Conservation (phyloP, 805 yeast species). For the Metschnikowia baotianmanensis region DNA sequence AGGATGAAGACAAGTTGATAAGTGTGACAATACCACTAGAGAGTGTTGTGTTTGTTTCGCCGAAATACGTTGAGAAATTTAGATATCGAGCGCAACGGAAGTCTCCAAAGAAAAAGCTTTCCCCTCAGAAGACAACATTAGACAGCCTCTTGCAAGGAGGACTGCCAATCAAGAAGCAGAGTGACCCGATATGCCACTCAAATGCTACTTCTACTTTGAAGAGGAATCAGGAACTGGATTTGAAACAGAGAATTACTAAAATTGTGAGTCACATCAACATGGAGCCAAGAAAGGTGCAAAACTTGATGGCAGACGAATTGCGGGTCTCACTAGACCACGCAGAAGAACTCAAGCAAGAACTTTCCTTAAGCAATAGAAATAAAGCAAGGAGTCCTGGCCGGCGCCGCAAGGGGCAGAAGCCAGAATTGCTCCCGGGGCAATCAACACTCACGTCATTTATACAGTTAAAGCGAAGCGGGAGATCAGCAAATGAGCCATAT, state of each 20-base stretch:
- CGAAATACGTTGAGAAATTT: constrained; percentile 14
- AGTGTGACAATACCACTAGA: constrained; percentile 19
- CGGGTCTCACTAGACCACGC: neutral
- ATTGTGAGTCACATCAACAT: too few relatives aligned
- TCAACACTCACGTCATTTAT: constrained; percentile 19
- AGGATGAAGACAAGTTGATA: constrained; percentile 13
- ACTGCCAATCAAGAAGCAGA: constrained; percentile 8
- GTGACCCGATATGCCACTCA: neutral
- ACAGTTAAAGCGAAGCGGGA: constrained; percentile 3
- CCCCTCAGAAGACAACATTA: constrained; percentile 28
- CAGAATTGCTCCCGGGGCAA: constrained; percentile 19
- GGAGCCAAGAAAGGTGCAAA: too few relatives aligned
- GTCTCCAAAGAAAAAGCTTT: constrained; percentile 18
- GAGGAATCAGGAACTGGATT: too few relatives aligned
- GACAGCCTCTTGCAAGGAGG: constrained; percentile 20
- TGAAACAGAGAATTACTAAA: too few relatives aligned
- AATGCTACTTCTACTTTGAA: neutral
- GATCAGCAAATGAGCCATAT: constrained; percentile 9
- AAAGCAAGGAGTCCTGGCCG: constrained; percentile 7
- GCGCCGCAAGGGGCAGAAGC: constrained; percentile 7
- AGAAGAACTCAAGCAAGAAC: neutral
- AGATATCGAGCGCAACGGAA: constrained; percentile 10
- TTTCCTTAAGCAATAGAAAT: neutral
- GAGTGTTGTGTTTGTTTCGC: constrained; percentile 18
- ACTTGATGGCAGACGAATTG: neutral